Base-by-base conservation (phyloP, 352 stramenopile species). In the Phytophthora macrochlamydospora region DNA sequence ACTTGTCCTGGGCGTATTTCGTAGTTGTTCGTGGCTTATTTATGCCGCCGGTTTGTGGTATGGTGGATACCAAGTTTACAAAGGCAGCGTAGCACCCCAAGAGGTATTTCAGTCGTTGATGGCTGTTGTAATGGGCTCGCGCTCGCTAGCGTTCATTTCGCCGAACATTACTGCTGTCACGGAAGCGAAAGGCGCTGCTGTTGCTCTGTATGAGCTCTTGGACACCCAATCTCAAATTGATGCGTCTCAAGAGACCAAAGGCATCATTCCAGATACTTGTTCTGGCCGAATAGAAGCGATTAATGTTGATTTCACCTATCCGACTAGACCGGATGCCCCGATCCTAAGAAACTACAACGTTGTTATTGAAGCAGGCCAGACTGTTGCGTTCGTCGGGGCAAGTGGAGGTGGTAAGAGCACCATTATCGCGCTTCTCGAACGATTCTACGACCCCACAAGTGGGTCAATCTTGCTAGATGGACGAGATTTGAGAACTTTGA, bases 401-500 rank as follows among this genome's bases (percentile, higher is more conserved):
- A 65, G 62, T 65, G 62, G 62, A 7, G 54, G 55, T 24, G 62
- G 62, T 8, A 69, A 69, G 28, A 69, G 62, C 38, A 69, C 62
- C 0, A 59, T 97, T 51, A 62, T 69, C 6, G 46, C 62, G 8
- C 70, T 97, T 49, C 24, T 60, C 1, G 72, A 95, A 56, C 76
- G 90, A 33, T 93, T 55, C 62, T 97, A 97, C 65, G 85, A 97
- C 49, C 64, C 75, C 44, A 49, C 60, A 32, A 56, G 66, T 35
- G 92, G 92, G 30, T 48, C 51, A 9, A 69, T 98, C n/a, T 53
- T 77, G 3, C 77, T 96, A 46, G 83, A 96, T 69, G 92, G 86
- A 45, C 62, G 72, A 54, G 67, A 91, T 57, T 70, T 95, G 30
- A 57, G 48, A 50, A 73, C 84, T 29, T 51, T 94, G 13, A 89